Conservation (phyloP, 345 rosid species). For the Eucalyptus decipiens region DNA sequence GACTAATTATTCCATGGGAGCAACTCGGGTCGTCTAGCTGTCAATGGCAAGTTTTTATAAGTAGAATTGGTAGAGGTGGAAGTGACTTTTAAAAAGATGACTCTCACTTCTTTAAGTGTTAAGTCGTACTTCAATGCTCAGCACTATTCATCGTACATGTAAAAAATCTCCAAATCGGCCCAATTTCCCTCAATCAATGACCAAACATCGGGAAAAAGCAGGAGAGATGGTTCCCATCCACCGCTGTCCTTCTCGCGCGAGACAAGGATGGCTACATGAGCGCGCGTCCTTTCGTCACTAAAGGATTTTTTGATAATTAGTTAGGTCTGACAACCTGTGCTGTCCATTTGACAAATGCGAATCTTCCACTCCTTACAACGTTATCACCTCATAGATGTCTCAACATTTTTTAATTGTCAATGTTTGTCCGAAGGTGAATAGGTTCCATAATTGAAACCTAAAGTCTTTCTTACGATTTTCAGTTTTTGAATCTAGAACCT, state of each 20-base stretch:
- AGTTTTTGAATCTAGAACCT: background rate
- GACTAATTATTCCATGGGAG: background rate
- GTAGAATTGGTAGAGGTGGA: background rate
- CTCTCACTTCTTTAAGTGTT: background rate
- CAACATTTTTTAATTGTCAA: background rate
- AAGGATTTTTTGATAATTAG: background rate
- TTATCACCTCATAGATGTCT: background rate
- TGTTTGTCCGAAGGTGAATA: rapidly evolving
- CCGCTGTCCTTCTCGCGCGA: background rate
- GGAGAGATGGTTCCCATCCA: background rate
- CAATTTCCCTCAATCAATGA: background rate
- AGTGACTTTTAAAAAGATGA: background rate
- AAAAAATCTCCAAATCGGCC: background rate
- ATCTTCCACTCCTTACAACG: background rate
- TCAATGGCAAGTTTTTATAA: background rate
- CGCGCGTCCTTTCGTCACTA: background rate
- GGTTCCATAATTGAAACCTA: background rate
- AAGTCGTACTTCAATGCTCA: background rate
- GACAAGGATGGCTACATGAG: background rate
- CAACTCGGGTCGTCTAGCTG: background rate
- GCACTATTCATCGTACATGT: background rate
- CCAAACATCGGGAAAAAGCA: background rate
- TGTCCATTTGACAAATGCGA: background rate
- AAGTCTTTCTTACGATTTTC: rapidly evolving
- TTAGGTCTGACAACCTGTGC: background rate